Evolutionary conservation across 305 asterid species (phyloP), one percentile per base, ranked within the genome.

Genomic region (Solanum aculeatissimum): DNA sequence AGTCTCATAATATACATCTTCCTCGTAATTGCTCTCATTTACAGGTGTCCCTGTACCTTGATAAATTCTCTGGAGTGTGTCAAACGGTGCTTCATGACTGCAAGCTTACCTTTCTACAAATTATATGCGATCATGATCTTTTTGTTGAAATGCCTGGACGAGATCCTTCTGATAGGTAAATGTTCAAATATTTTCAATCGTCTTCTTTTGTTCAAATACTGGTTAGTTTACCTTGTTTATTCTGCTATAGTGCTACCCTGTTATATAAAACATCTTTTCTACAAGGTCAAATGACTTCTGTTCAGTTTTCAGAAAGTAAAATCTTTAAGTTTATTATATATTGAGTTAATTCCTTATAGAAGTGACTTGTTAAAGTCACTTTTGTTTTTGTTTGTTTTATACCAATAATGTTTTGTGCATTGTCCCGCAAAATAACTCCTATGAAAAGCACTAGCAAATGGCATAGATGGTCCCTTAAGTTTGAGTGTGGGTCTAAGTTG

Each of bases 131-230:
- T 88, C 99, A 97, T 13, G 99, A 97, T 90, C 98, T 97, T 70
- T 97, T 97, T 86, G 98, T 97, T 88, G 99, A 97, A 91, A 97
- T 97, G 99, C 99, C 99, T 66, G 99, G 99, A 75, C 89, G 98
- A 89, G 99, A 97, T 90, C 99, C 99, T 85, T 97, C 99, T 27
- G 99, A 97, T 92, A 92, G 99, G 99, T 97, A 90, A 81, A 25
- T 23, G 85, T 83, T 72, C 58, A 85, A 84, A 57, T n/a, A 74
- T 43, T 14, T 42, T 51, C 65, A 63, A 80, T 82, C 16, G 10
- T 66, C 85, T 80, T 55, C 25, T 63, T 75, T 68, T 83, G 71
- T 75, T 69, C 9, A 40, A n/a, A 47, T 78, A 83, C 69, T 83
- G 74, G 57, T 77, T 86, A 70, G 63, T 45, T 47, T 83, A 84